phyloP scores from a whole-genome alignment of 192 early-diverging fungal genomes.

The Coemansia sp. region DNA sequence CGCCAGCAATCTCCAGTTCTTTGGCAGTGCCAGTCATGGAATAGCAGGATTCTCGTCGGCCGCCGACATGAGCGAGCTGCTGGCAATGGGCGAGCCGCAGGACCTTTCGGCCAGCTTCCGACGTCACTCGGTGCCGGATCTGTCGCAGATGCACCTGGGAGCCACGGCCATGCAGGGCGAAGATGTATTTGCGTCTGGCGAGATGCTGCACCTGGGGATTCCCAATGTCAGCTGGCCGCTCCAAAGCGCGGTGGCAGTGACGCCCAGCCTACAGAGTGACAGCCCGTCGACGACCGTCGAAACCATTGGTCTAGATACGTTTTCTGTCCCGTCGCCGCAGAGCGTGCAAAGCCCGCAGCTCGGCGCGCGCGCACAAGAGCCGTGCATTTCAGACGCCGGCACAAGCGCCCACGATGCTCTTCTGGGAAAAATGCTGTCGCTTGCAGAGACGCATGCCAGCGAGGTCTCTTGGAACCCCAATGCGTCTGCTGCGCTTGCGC shows the following conservation, averaged over 20 bases:
- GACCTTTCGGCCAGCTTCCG: neutral
- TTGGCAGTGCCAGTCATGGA: neutral
- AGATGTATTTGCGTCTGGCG: neutral
- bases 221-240: neutral
- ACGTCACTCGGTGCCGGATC: neutral
- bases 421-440: conserved; percentile 2
- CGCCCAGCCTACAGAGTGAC: conserved; percentile 1
- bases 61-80: neutral
- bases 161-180: neutral
- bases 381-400: neutral
- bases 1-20: neutral
- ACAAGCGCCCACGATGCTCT: neutral
- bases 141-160: neutral
- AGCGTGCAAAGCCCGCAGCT: conserved; percentile 6
- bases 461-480: neutral
- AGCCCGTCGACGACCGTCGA: neutral
- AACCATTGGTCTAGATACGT: conserved; percentile 1
- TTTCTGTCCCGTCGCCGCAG: conserved; percentile 4
- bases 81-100: neutral
- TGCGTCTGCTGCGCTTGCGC: conserved; percentile 1
- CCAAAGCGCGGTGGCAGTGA: neutral
- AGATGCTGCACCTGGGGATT: neutral
- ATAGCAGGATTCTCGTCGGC: neutral
- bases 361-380: neutral
- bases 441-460: conserved; percentile 3